Evolutionary conservation across 352 stramenopile species (phyloP).

Genomic region (Peronospora destructor): DNA sequence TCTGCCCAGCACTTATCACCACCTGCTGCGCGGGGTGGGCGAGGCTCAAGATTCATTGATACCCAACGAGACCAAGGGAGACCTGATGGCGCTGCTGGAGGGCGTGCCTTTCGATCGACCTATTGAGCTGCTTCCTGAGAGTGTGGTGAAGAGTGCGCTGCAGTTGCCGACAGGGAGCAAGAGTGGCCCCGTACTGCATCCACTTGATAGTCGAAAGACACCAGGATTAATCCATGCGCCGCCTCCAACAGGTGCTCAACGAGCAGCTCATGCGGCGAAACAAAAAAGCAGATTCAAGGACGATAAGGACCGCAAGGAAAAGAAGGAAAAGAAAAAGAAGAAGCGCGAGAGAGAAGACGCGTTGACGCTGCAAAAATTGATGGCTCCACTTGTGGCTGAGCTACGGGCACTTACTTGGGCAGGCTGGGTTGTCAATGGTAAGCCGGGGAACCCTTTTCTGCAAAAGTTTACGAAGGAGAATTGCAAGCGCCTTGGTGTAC

Average conservation of each 20-base stretch:
- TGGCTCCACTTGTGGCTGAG: slow-evolving; percentile 59
- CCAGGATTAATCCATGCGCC: slow-evolving; percentile 62
- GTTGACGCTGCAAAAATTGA: slow-evolving; percentile 58
- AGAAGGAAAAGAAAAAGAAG: slow-evolving; percentile 82
- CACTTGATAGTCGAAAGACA: slow-evolving; percentile 35
- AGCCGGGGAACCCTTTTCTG: slow-evolving; percentile 71
- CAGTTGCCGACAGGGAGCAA: slow-evolving; percentile 61
- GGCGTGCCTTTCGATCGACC: slow-evolving; percentile 73
- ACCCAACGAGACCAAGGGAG: slow-evolving; percentile 35
- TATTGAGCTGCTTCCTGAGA: slow-evolving; percentile 68
- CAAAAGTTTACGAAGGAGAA: slow-evolving; percentile 84
- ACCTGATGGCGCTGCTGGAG: slow-evolving; percentile 53
- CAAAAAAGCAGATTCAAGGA: slow-evolving; percentile 48
- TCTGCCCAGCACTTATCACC: slow-evolving; percentile 63
- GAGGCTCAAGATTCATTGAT: slow-evolving; percentile 36
- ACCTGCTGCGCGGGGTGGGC: slow-evolving; percentile 63
- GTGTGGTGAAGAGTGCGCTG: slow-evolving; percentile 59
- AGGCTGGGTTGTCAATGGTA: slow-evolving; percentile 66
- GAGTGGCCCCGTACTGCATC: slow-evolving; percentile 44
- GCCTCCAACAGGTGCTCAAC: slow-evolving; percentile 36
- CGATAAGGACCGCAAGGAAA: slow-evolving; percentile 71
- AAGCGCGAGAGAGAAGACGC: slow-evolving; percentile 75
- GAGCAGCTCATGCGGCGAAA: slow-evolving; percentile 36
- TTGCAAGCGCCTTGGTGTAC: slow-evolving; percentile 73
- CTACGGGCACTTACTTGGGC: slow-evolving; percentile 63